phyloP scores from a whole-genome alignment of 768 basidiomycete species.

The Amanita subjunquillea region DNA sequence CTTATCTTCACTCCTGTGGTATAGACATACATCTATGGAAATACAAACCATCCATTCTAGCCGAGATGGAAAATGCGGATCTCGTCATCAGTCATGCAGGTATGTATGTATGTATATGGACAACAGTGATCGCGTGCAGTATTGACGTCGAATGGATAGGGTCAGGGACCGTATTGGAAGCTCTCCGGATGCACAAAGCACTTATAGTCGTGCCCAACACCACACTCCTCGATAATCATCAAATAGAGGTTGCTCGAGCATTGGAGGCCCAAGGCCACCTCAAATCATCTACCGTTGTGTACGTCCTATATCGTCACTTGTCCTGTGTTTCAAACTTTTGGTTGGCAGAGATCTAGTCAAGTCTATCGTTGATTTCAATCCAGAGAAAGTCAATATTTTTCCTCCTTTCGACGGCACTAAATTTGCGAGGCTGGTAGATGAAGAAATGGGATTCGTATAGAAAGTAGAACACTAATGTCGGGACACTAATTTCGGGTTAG shows the following conservation, averaged over 20 bases:
- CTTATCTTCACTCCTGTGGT: conserved; percentile 15
- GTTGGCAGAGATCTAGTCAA: conserved; percentile 40
- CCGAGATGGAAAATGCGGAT: conserved; percentile 55
- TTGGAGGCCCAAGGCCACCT: conserved; percentile 52
- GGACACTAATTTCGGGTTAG: too few relatives aligned
- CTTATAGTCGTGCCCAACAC: conserved; percentile 87
- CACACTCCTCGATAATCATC: conserved; percentile 86
- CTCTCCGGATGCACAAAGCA: conserved; percentile 60
- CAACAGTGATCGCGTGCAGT: too few relatives aligned
- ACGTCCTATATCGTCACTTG: conserved; percentile 18
- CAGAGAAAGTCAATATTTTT: conserved; percentile 39
- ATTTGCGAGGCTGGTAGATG: conserved; percentile 62
- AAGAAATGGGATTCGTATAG: conserved; percentile 64
- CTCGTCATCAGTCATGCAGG: conserved; percentile 93
- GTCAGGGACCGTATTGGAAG: conserved; percentile 90
- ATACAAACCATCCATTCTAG: conserved; percentile 66
- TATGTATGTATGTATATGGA: conserved; percentile 24
- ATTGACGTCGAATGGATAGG: conserved; percentile 33
- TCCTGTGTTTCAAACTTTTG: background rate
- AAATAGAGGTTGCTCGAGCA: conserved; percentile 74
- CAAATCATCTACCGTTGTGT: conserved; percentile 47
- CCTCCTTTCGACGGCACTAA: conserved; percentile 58
- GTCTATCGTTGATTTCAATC: conserved; percentile 41
- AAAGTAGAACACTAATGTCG: background rate
- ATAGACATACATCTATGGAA: conserved; percentile 56